Base-by-base conservation (phyloP, 169 alveolate genomes). In the Plasmodium chabaudi region DNA sequence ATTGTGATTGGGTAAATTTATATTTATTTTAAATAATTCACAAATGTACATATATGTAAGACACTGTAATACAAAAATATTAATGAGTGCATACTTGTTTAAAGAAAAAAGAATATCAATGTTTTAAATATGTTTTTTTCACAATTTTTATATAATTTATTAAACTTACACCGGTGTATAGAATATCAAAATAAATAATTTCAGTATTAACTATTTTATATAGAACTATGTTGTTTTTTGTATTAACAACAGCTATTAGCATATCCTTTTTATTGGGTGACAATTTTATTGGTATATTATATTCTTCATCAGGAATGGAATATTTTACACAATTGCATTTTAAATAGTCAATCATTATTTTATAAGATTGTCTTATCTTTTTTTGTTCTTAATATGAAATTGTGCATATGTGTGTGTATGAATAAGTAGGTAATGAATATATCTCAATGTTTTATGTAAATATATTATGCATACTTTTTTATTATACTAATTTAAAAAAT, bases 261-360 rank as follows among this genome's bases (percentile, higher is more conserved):
- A 69, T 63, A 55, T 77, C 72, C 15, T 77, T 23, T 69, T 17
- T 42, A 55, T 77, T 77, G 7, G 49, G 12, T 39, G 88, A 77
- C 12, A 64, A 60, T 42, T 19, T 77, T 63, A 63, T 77, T 55
- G 71, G 68, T 4, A 75, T 67, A n/a, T 77, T 75, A 17, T 23
- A 77, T 42, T 77, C 72, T 47, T 77, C 77, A 17, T 77, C 88
- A 15, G 88, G 88, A 19, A 77, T 39, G 15, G 9, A 44, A 27
- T 77, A 77, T 51, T 77, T 77, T 19, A 44, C 53, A 51, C 88
- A 77, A 5, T 61, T 44, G 1, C 88, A 77, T 77, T 77, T 77
- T 77, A 77, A 19, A 63, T 77, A 51, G 5, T 61, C 88, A 19
- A 46, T 63, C 75, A 63, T 75, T 49, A 75, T 77, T 15, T 77